A percentile compares a stretch with the other conserved stretches of the same genome.
phyloP scores from a whole-genome alignment of 140 eudicot species.

The Erigeron philadelphicus region DNA sequence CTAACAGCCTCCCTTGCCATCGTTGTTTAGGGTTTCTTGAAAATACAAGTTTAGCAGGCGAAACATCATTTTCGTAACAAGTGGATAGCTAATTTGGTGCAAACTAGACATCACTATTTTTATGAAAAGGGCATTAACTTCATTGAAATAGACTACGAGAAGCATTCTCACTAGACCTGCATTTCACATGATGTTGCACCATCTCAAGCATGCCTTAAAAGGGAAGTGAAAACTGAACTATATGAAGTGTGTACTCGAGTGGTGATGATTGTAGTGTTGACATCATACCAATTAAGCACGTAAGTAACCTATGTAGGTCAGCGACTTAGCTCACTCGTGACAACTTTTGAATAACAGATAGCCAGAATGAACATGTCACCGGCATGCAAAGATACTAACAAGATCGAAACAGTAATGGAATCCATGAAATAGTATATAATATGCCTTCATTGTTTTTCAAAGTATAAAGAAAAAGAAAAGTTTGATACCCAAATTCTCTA shows the following conservation, averaged over 20 bases:
- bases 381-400: neutral
- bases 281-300: neutral
- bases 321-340: neutral
- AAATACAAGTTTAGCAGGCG: neutral
- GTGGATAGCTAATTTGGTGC: neutral
- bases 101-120: neutral
- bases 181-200: neutral
- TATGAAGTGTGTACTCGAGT: no score
- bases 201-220: no score
- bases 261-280: neutral
- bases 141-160: neutral
- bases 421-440: slow-evolving; percentile 30
- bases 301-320: neutral
- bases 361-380: no score
- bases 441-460: slow-evolving; percentile 26
- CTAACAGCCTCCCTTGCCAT: neutral
- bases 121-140: neutral
- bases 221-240: no score
- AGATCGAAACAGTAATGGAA: neutral
- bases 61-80: neutral
- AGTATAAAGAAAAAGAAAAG: slow-evolving; percentile 27
- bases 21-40: neutral
- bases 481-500: slow-evolving; percentile 29
- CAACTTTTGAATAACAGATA: neutral
- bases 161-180: neutral